Conservation (phyloP, 75 land plant genomes). For the Larix kaempferi region DNA sequence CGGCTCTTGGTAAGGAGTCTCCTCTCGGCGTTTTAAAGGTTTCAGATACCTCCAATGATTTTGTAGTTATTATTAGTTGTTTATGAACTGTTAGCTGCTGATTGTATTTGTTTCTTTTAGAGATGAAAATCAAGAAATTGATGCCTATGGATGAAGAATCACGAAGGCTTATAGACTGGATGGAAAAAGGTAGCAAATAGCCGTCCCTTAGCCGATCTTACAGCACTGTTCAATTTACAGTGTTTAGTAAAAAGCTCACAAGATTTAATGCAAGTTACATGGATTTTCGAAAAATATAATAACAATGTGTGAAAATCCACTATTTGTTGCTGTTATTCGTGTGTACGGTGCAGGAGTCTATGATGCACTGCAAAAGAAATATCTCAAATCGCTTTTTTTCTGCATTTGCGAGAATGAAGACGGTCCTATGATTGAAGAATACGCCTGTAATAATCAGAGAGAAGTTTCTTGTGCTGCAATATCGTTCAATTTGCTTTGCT, state of each 20-base stretch:
- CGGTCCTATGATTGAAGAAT: slow-evolving; percentile 93
- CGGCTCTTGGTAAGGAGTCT: slow-evolving; percentile 59
- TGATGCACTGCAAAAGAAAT: slow-evolving; percentile 94
- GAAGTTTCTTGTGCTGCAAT: not conserved
- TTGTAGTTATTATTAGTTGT: not conserved
- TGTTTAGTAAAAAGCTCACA: not conserved
- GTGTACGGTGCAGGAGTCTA: slow-evolving; percentile 59
- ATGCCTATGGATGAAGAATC: slow-evolving; percentile 92
- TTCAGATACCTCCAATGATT: not conserved
- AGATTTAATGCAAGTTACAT: not conserved
- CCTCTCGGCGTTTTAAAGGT: too few relatives aligned
- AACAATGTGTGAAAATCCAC: too few relatives aligned
- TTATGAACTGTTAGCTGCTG: not conserved
- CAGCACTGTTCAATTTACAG: not conserved
- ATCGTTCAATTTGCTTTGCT: not conserved
- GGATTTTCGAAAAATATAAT: too few relatives aligned
- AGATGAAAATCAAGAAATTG: slow-evolving; percentile 95
- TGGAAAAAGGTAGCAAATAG: slow-evolving; percentile 32
- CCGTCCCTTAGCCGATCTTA: not conserved
- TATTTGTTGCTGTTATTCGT: not conserved
- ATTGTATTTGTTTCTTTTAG: slow-evolving; percentile 21
- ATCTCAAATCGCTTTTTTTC: slow-evolving; percentile 75
- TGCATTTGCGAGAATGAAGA: slow-evolving; percentile 68
- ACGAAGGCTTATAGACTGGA: slow-evolving; percentile 66
- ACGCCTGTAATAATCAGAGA: slow-evolving; percentile 54